Base-by-base conservation (phyloP, 2,329 filamentous ascomycete species). In the Pezizomycotina sp. region DNA sequence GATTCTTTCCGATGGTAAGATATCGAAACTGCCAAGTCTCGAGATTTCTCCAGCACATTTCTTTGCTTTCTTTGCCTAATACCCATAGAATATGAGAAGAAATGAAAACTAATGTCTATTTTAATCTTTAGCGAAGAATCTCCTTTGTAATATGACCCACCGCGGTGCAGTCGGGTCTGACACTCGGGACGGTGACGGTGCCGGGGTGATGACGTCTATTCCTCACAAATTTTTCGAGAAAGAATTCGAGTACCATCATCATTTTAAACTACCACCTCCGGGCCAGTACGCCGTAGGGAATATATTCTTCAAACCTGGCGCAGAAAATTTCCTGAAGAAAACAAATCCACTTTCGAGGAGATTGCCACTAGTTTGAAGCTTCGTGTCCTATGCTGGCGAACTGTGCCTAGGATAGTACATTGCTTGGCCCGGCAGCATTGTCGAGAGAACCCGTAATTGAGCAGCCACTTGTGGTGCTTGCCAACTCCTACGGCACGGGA, bases 141-240 rank as follows among this genome's bases (percentile, higher is more conserved):
- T 98, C 45, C 74, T 98, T 47, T 98, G 89, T 69, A 95, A 98
- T 70, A 98, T 98, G 89, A 95, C 89, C 68, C 89, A 98, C 67
- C 78, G 89, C 59, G 89, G 89, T 67, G 89, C 89, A 47, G 86
- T 95, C 52, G 89, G 89, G 52, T 95, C 89, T 43, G 89, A 98
- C 66, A 83, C 83, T 55, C 78, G 89, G 66, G 89, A 98, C 58
- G 89, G 89, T 58, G 89, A 98, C 58, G 89, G 89, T 59, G 89
- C 89, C 53, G 89, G 89, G 71, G 86, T 95, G 56, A 98, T 98
- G 89, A 95, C 86, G 50, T 93, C 84, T 43, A 92, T 98, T 54
- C 89, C 89, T 42, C 86, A 95, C 66, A 83, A 77, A 61, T 95
- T 98, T 66, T 95, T 98, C 60, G 67, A 92, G 57, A 98, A 95